Evolutionary conservation across 805 yeast genomes (phyloP).

Genomic region (Ogataea angusta): DNA sequence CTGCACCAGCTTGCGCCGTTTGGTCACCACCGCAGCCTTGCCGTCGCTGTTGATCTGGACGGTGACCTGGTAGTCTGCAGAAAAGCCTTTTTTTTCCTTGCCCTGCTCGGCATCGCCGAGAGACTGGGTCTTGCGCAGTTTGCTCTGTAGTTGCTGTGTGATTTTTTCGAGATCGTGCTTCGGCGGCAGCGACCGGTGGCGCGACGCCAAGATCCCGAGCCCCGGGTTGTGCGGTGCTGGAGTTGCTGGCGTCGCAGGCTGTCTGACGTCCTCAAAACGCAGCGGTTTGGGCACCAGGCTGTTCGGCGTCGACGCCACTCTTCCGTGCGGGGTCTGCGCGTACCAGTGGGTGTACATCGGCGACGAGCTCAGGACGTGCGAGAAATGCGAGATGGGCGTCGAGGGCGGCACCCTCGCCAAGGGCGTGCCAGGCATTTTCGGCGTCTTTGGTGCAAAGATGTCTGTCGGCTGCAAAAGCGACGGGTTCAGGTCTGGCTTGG

Average conservation of each 20-base stretch:
- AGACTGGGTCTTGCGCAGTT: slow-evolving; percentile 13
- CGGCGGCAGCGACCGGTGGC: slow-evolving; percentile 4
- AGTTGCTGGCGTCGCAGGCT: background rate
- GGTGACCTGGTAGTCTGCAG: slow-evolving; percentile 23
- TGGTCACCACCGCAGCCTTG: slow-evolving; percentile 30
- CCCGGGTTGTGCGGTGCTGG: slow-evolving; percentile 3
- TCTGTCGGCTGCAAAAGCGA: slow-evolving; percentile 20
- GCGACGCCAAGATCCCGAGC: slow-evolving; percentile 6
- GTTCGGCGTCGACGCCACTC: slow-evolving; percentile 16
- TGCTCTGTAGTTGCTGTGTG: slow-evolving; percentile 15
- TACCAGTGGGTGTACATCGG: slow-evolving; percentile 35
- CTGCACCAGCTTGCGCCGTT: slow-evolving; percentile 15
- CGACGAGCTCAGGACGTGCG: slow-evolving; percentile 32
- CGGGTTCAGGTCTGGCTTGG: slow-evolving; percentile 24
- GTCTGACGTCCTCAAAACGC: slow-evolving; percentile 21
- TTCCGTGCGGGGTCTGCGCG: slow-evolving; percentile 27
- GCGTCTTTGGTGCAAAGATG: slow-evolving; percentile 7
- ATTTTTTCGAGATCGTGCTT: slow-evolving; percentile 13
- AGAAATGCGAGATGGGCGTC: slow-evolving; percentile 32
- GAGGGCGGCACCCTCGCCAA: slow-evolving; percentile 14
- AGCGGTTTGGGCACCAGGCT: slow-evolving; percentile 23
- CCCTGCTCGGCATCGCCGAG: slow-evolving; percentile 1
- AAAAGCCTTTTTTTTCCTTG: slow-evolving; percentile 1
- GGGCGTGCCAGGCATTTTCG: slow-evolving; percentile 1
- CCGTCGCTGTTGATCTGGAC: slow-evolving; percentile 27